Evolutionary conservation across 257 asterid species (phyloP).

Genomic region (Parsonsia alboflavescens): DNA sequence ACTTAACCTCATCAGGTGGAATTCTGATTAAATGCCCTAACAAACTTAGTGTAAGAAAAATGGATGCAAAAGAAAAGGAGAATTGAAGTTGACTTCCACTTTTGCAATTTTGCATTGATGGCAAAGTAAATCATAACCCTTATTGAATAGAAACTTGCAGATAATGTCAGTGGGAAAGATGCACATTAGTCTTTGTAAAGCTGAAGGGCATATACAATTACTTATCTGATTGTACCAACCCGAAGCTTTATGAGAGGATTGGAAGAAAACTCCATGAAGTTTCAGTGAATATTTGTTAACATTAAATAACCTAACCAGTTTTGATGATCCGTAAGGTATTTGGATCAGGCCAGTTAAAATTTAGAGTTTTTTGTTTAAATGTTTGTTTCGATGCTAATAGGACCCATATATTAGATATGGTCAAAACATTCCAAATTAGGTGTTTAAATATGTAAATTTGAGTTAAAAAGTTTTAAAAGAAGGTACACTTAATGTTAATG

Average conservation of each 20-base stretch:
- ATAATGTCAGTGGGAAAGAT: background rate
- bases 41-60: background rate
- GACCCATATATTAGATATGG: no score
- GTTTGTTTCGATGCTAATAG: no score
- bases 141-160: background rate
- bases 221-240: background rate
- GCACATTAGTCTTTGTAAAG: background rate
- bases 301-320: background rate
- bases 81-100: background rate
- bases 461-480: no score
- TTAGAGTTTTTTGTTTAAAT: no score
- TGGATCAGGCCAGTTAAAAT: no score
- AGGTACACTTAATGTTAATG: no score
- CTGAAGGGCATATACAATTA: background rate
- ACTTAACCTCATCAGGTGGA: background rate
- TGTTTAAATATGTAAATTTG: no score
- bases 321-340: background rate
- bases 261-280: background rate
- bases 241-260: background rate
- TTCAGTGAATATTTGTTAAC: background rate
- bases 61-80: background rate
- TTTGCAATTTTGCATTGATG: background rate
- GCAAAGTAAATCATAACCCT: background rate
- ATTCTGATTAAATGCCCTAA: background rate
- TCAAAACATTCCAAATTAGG: no score